phyloP scores from a whole-genome alignment of 2,329 filamentous ascomycete genomes.

The Elsinoe fawcettii region DNA sequence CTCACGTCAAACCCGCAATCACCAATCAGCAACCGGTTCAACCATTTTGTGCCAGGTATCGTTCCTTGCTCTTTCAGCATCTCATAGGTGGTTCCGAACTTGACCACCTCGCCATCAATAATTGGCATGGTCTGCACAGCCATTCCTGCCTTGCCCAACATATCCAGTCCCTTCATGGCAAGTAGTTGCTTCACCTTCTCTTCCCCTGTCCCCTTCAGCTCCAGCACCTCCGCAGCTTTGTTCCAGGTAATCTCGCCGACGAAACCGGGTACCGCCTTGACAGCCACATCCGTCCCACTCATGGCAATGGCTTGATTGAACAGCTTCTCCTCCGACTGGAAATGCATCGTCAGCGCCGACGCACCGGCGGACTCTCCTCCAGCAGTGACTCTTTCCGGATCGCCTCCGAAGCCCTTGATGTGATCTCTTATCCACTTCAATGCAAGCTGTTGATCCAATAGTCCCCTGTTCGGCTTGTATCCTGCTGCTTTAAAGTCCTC shows the following conservation, averaged over 20 bases:
- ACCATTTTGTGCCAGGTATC: conserved; percentile 31
- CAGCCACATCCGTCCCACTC: conserved; percentile 34
- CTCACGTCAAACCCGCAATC: conserved; percentile 39
- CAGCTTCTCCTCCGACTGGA: conserved; percentile 32
- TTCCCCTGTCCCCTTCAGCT: conserved; percentile 31
- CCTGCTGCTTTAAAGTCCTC: conserved; percentile 21
- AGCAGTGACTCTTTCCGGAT: conserved; percentile 32
- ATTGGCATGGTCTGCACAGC: conserved; percentile 32
- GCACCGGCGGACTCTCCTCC: conserved; percentile 45
- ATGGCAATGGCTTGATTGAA: conserved; percentile 38
- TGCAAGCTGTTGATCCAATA: conserved; percentile 29
- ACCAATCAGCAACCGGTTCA: conserved; percentile 40
- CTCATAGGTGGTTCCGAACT: conserved; percentile 15
- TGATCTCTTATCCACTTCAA: conserved; percentile 32
- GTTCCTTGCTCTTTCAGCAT: conserved; percentile 16
- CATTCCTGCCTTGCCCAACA: conserved; percentile 13
- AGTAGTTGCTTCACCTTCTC: conserved; percentile 37
- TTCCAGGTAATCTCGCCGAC: conserved; percentile 38
- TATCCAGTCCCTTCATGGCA: not conserved
- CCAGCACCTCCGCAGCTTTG: conserved; percentile 34
- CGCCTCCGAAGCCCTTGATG: conserved; percentile 33
- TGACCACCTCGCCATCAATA: conserved; percentile 38
- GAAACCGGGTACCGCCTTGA: conserved; percentile 33
- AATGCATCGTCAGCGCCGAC: conserved; percentile 22
- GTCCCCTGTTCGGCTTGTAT: conserved; percentile 23